These are phyloP conservation scores for Botrytis medusae DNA, from an alignment of 2,329 filamentous ascomycete species.

Conservation along the genomic window DNA sequence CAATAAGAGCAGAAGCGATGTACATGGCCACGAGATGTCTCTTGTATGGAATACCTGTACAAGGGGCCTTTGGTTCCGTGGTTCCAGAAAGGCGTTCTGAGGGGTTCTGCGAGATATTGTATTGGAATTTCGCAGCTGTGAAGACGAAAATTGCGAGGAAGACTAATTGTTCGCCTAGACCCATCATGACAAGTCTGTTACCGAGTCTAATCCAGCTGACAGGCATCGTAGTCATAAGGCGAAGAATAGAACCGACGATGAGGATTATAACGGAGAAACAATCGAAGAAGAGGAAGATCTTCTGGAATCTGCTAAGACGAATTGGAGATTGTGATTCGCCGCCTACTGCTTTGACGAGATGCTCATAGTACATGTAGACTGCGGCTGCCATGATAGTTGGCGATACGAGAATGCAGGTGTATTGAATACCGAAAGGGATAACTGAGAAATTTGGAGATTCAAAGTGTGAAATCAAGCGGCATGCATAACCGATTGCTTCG, in stretches of 20 bases:
- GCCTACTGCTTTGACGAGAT: background rate
- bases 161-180: constrained; percentile 1
- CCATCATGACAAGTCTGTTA: constrained; percentile 13
- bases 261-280: constrained; percentile 7
- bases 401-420: constrained; percentile 11
- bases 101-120: constrained; percentile 8
- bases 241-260: constrained; percentile 5
- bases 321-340: constrained; percentile 6
- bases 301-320: constrained; percentile 10
- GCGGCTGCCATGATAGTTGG: constrained; percentile 17
- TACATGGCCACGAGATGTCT: constrained; percentile 5
- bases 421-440: constrained; percentile 15
- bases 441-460: constrained; percentile 14
- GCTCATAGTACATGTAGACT: constrained; percentile 19
- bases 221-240: background rate
- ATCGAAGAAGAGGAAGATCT: constrained; percentile 18
- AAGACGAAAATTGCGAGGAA: constrained; percentile 17
- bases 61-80: background rate
- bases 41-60: background rate
- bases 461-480: constrained; percentile 3
- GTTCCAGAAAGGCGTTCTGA: background rate
- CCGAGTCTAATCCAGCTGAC: constrained; percentile 13
- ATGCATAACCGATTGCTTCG: constrained; percentile 15
- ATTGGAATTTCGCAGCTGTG: constrained; percentile 13
- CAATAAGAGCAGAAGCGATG: constrained; percentile 9